Percentiles rank a stretch among this genome's conserved stretches.
These are phyloP conservation scores for Plasmodiophora brassicae DNA, from an alignment of 208 protist species.

Conservation along the genomic window DNA sequence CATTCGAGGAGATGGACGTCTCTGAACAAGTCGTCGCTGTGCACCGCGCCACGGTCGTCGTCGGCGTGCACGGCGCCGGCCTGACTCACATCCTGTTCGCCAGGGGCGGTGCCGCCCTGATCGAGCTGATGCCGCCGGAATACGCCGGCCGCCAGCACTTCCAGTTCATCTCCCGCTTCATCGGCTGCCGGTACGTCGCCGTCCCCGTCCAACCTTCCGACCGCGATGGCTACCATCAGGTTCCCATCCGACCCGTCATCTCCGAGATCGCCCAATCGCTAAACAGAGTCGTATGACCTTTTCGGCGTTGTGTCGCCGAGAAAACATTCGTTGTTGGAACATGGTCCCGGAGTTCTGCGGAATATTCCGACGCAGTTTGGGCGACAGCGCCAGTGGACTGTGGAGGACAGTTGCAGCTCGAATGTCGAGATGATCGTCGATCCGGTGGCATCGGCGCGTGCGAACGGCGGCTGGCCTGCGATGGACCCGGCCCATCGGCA, in stretches of 20 bases:
- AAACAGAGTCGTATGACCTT: too few species aligned
- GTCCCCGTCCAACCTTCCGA: background rate
- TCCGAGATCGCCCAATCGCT: too few species aligned
- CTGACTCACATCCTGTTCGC: slow-evolving; percentile 34
- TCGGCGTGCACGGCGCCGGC: slow-evolving; percentile 25
- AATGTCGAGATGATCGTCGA: too few species aligned
- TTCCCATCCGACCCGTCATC: background rate
- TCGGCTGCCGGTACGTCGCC: background rate
- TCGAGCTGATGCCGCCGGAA: slow-evolving; percentile 18
- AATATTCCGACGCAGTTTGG: too few species aligned
- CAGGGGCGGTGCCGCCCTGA: background rate
- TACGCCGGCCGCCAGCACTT: background rate
- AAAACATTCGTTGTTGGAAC: too few species aligned
- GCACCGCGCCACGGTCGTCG: background rate
- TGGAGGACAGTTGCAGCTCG: too few species aligned
- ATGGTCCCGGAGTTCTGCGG: too few species aligned
- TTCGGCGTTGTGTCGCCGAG: too few species aligned
- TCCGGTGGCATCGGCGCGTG: too few species aligned
- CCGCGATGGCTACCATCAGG: background rate
- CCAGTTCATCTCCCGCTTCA: background rate
- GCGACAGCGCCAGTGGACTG: too few species aligned
- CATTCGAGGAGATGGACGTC: background rate
- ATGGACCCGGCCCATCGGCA: too few species aligned
- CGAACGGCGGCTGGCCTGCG: too few species aligned
- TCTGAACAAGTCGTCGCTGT: background rate